Percentiles rank a stretch among this genome's conserved stretches.
These are phyloP conservation scores for Pichia sp. DNA, from an alignment of 1,139 yeast species.

Conservation along the genomic window DNA sequence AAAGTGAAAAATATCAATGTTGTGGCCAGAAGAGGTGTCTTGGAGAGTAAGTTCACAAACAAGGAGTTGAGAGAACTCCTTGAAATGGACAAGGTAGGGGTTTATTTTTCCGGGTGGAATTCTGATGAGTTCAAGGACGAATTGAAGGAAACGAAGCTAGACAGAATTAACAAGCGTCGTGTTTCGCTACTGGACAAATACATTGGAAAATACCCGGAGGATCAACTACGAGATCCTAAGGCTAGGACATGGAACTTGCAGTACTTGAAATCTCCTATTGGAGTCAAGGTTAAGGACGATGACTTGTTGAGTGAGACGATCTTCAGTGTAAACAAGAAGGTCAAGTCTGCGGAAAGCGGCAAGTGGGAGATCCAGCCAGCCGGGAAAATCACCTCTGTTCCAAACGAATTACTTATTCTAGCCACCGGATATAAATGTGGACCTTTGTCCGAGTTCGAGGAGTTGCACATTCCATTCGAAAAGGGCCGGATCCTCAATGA, in stretches of 20 bases:
- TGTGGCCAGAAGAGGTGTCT: constrained; percentile 80
- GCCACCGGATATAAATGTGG: constrained; percentile 82
- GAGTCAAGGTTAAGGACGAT: constrained; percentile 40
- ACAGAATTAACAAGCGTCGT: constrained; percentile 67
- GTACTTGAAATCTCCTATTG: constrained; percentile 63
- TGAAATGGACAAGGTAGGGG: constrained; percentile 51
- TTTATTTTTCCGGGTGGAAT: constrained; percentile 52
- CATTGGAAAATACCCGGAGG: constrained; percentile 5
- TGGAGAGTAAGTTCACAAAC: constrained; percentile 84
- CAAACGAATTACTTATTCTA: constrained; percentile 68
- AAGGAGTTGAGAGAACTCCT: constrained; percentile 86
- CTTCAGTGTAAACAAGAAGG: constrained; percentile 42
- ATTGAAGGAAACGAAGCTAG: constrained; percentile 40
- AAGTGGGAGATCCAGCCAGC: constrained; percentile 39
- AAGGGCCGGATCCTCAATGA: constrained; percentile 55
- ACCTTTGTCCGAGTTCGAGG: constrained; percentile 55
- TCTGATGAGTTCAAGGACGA: constrained; percentile 40
- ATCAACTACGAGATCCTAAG: background rate
- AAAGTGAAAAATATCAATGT: constrained; percentile 61
- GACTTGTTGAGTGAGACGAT: constrained; percentile 43
- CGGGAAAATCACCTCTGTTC: constrained; percentile 36
- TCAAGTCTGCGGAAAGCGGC: constrained; percentile 32
- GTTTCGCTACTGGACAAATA: constrained; percentile 59
- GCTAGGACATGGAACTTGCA: constrained; percentile 60
- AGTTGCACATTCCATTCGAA: constrained; percentile 48